Conservation (phyloP, 768 basidiomycete genomes). For the Mycena latifolia region DNA sequence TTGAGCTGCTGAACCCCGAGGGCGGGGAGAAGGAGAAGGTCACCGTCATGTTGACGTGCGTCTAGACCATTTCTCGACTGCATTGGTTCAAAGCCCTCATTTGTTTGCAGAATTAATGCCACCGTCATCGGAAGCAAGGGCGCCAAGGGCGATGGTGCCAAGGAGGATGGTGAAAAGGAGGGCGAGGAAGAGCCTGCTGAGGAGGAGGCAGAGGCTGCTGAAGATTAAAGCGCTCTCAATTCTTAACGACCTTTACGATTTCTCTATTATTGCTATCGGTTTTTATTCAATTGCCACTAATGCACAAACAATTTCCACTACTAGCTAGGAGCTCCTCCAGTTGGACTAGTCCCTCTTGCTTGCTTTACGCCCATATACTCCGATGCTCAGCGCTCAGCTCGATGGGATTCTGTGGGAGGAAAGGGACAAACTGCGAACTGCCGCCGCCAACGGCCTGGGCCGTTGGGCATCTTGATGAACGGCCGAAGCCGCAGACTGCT, state of each 20-base stretch:
- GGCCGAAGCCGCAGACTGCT: too few species aligned
- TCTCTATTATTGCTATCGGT: background rate
- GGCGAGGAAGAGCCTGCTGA: conserved; percentile 24
- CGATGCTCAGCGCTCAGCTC: too few species aligned
- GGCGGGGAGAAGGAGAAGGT: conserved; percentile 73
- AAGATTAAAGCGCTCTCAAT: background rate
- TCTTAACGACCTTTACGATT: background rate
- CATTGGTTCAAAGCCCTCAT: conserved; percentile 1
- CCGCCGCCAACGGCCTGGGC: too few species aligned
- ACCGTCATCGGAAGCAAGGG: conserved; percentile 57
- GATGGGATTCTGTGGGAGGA: too few species aligned
- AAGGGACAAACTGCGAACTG: too few species aligned
- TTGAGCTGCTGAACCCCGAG: conserved; percentile 70
- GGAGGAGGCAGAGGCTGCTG: conserved; percentile 25
- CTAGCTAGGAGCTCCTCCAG: too few species aligned
- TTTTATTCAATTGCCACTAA: background rate
- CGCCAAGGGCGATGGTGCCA: conserved; percentile 14
- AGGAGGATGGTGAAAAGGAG: conserved; percentile 13
- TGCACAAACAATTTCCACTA: too few species aligned
- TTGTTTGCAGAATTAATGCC: conserved; percentile 73
- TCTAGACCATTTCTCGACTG: conserved; percentile 31
- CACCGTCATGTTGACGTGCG: conserved; percentile 80
- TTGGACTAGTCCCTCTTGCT: too few species aligned
- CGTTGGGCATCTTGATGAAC: too few species aligned
- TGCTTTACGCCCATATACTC: too few species aligned